Conservation (phyloP, 2,329 filamentous ascomycete species). For the Hypoxylon sp. region DNA sequence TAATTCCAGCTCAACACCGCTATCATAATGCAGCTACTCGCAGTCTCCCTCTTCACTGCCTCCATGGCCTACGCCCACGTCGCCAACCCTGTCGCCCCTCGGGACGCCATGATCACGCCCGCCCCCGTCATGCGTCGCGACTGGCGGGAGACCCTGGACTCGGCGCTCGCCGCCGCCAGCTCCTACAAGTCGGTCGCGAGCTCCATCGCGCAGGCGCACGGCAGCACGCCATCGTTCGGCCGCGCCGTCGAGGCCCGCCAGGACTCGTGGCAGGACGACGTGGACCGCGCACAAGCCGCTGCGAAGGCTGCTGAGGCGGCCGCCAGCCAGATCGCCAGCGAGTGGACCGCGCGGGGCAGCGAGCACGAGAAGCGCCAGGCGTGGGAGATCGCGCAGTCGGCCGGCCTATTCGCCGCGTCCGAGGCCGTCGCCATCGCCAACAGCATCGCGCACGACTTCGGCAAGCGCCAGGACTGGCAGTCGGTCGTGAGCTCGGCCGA, state of each 20-base stretch:
- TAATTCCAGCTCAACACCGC: background rate
- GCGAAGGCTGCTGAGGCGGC: slow-evolving; percentile 16
- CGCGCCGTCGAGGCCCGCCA: background rate
- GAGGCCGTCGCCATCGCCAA: slow-evolving; percentile 24
- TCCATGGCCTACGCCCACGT: slow-evolving; percentile 38
- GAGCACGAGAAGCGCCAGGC: slow-evolving; percentile 18
- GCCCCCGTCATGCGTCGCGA: slow-evolving; percentile 35
- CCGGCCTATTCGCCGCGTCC: slow-evolving; percentile 20
- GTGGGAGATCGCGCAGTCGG: slow-evolving; percentile 15
- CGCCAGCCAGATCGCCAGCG: slow-evolving; percentile 20
- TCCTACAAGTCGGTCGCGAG: slow-evolving; percentile 32
- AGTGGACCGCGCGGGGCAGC: slow-evolving; percentile 8
- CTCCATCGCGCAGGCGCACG: slow-evolving; percentile 28
- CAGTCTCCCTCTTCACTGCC: slow-evolving; percentile 36
- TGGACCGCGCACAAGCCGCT: slow-evolving; percentile 15
- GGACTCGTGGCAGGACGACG: slow-evolving; percentile 4
- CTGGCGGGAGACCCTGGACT: slow-evolving; percentile 31
- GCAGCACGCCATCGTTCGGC: no score
- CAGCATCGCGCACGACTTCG: slow-evolving; percentile 24
- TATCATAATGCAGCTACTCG: slow-evolving; percentile 40
- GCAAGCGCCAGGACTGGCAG: slow-evolving; percentile 38
- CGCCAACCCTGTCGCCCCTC: slow-evolving; percentile 28
- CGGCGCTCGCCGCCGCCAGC: slow-evolving; percentile 35
- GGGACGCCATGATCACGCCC: slow-evolving; percentile 41
- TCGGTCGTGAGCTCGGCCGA: slow-evolving; percentile 37